Base-by-base conservation (phyloP, 129 eudicot genomes). In the Tanacetum coccineum region DNA sequence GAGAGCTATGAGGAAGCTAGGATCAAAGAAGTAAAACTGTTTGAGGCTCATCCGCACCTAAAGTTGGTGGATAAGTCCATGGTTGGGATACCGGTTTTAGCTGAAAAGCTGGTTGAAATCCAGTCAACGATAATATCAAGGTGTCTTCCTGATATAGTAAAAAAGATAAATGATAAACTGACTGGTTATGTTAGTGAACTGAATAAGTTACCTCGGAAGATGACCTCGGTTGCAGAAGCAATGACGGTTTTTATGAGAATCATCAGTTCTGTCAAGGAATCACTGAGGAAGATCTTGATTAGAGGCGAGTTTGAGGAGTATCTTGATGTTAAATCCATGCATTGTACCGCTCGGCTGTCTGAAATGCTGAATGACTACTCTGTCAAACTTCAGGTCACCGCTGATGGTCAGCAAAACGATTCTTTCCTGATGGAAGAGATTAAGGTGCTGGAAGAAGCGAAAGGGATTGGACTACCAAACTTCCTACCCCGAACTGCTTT, bases 401-500 rank as follows among this genome's bases (percentile, higher is more conserved):
- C 63, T 9, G 73, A 68, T 5, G 6, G 5, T 44, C 13, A 10
- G 12, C 18, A 50, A 9, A 40, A n/a, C 0, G 64, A 15, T 6
- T 0, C 1, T 0, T 81, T 81, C 47, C 53, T 81, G 2, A 64
- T 73, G 42, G 86, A 81, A 21, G 86, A 81, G 21, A 66, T 81
- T 36, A 46, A 0, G 56, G 80, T 74, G 44, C 62, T 81, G 59
- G 75, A 78, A 56, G 83, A 81, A 32, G 62, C 86, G 0, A 78
- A 59, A 72, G 82, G 75, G 20, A 70, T 81, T 3, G 71, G 64
- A 46, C 59, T 78, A 1, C 82, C 75, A 0, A 81, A 77, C 17
- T 81, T 81, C 47, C 59, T 78, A 1, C 77, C 86, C 0, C 64
- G 80, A 36, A 53, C 70, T 0, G 87, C 78, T 14, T 78, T 82